Conservation (phyloP, 768 basidiomycete species). For the Serendipita sp. region DNA sequence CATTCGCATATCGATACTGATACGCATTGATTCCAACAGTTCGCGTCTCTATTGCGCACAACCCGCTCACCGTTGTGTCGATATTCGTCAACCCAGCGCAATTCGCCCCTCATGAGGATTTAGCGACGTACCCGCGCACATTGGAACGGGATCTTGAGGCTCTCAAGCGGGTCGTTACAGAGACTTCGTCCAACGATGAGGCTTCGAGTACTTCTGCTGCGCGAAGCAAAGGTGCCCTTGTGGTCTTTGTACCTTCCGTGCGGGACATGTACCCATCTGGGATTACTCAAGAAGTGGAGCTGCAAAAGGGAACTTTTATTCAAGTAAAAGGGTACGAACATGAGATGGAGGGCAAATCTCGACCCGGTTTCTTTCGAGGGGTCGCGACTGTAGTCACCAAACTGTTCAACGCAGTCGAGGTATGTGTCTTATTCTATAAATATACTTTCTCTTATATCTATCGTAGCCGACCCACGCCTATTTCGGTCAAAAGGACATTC, state of each 20-base stretch:
- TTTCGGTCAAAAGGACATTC: constrained; percentile 97
- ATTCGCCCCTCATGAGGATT: constrained; percentile 91
- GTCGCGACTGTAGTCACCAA: constrained; percentile 92
- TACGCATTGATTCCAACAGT: constrained; percentile 31
- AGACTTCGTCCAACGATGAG: constrained; percentile 3
- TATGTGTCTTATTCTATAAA: constrained; percentile 20
- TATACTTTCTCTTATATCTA: neutral
- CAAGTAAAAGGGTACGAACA: constrained; percentile 83
- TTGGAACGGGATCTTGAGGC: constrained; percentile 55
- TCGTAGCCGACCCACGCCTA: constrained; percentile 75
- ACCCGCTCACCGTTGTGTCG: constrained; percentile 78
- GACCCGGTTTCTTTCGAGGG: constrained; percentile 88
- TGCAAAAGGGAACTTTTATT: constrained; percentile 78
- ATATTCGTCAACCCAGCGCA: constrained; percentile 98
- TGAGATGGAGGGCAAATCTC: constrained; percentile 78
- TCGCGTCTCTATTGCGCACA: constrained; percentile 50
- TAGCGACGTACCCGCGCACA: constrained; percentile 79
- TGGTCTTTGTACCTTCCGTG: constrained; percentile 65
- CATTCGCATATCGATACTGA: neutral
- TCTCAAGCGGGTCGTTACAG: constrained; percentile 23
- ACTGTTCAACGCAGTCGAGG: constrained; percentile 83
- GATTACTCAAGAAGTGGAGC: constrained; percentile 53
- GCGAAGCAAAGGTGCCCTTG: constrained; percentile 32
- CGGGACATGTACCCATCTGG: constrained; percentile 88
- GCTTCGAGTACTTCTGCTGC: constrained; percentile 10